A percentile compares a stretch with the other conserved stretches of the same genome.
Conservation (phyloP, 1,284 basidiomycete genomes). For the Cystobasidiaceae sp. region DNA sequence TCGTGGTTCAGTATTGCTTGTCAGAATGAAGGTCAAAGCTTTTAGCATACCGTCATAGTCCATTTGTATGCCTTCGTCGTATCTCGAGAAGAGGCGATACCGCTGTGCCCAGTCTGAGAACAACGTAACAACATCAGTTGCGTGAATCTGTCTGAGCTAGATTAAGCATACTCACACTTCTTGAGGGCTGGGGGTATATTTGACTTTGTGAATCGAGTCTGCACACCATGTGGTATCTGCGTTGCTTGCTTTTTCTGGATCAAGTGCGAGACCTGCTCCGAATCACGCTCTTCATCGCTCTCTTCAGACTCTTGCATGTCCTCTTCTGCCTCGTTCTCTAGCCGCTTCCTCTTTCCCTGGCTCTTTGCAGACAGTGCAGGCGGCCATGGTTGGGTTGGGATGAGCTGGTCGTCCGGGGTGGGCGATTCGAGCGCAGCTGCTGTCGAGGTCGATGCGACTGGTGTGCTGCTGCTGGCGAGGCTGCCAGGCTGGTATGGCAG, state of each 20-base stretch:
- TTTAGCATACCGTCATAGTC: constrained; percentile 47
- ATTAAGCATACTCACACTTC: background rate
- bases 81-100: constrained; percentile 70
- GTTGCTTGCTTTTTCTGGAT: too few species aligned
- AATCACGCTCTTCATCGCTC: background rate
- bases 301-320: background rate
- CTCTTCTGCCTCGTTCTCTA: background rate
- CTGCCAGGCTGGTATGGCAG: background rate
- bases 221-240: background rate
- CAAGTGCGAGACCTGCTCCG: background rate
- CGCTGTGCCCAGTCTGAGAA: constrained; percentile 77
- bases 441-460: too few species aligned
- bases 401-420: constrained; percentile 9
- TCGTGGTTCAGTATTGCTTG: constrained; percentile 65
- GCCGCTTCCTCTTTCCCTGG: constrained; percentile 24
- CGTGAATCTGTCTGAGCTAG: background rate
- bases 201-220: background rate
- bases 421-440: too few species aligned
- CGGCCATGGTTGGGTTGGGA: constrained; percentile 13
- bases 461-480: background rate
- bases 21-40: background rate
- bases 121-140: background rate
- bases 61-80: constrained; percentile 56
- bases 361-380: constrained; percentile 13
- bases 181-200: constrained; percentile 10